Evolutionary conservation across 176 grass and related monocot species (phyloP).

Genomic region (Carex littledalei): DNA sequence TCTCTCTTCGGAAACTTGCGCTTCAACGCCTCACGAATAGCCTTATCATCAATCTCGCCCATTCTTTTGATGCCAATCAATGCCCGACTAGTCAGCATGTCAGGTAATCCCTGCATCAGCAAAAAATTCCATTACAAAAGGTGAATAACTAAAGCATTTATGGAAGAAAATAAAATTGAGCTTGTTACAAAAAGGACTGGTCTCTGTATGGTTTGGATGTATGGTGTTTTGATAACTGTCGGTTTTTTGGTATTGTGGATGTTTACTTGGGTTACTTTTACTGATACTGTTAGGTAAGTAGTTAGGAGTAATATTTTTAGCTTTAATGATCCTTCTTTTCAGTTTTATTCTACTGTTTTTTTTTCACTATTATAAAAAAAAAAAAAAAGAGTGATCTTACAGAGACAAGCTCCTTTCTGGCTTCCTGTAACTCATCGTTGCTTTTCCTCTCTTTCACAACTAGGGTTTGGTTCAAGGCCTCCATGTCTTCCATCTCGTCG

Average conservation of each 20-base stretch:
- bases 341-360: too few relatives aligned
- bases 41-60: slow-evolving; percentile 66
- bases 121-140: background rate
- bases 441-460: slow-evolving; percentile 42
- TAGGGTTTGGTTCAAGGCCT: slow-evolving; percentile 41
- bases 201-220: too few relatives aligned
- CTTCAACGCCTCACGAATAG: slow-evolving; percentile 49
- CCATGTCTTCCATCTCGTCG: slow-evolving; percentile 48
- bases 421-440: slow-evolving; percentile 58
- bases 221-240: too few relatives aligned
- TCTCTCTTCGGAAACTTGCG: slow-evolving; percentile 27
- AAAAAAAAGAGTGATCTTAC: background rate
- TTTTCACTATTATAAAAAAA: too few relatives aligned
- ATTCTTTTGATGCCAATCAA: slow-evolving; percentile 63
- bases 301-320: too few relatives aligned
- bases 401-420: slow-evolving; percentile 35
- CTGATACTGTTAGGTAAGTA: too few relatives aligned
- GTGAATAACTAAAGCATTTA: too few relatives aligned
- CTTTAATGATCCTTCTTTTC: too few relatives aligned
- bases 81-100: slow-evolving; percentile 25
- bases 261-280: too few relatives aligned
- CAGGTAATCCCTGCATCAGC: slow-evolving; percentile 33
- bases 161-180: background rate
- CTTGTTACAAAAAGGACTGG: background rate
- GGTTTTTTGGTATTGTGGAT: too few relatives aligned